Percentiles rank a stretch among this genome's conserved stretches.
Conservation (phyloP, 495 filamentous ascomycete species). For the Penicillium manginii region DNA sequence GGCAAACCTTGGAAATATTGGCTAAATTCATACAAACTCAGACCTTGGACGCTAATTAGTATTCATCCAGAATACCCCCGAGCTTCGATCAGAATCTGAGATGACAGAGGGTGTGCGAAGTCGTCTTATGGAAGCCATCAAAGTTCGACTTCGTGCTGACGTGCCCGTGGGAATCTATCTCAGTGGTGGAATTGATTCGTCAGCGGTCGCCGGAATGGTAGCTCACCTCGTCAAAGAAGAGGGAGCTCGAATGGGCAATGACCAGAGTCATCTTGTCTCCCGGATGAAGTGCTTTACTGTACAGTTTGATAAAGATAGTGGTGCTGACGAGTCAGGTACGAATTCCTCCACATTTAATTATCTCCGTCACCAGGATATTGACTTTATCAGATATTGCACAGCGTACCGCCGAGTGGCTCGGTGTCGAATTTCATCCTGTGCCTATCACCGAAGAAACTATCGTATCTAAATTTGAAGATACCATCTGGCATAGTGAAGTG, state of each 20-base stretch:
- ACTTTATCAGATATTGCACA: constrained; percentile 46
- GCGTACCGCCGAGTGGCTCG: constrained; percentile 54
- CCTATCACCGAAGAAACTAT: constrained; percentile 49
- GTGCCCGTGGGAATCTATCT: constrained; percentile 57
- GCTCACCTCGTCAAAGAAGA: constrained; percentile 46
- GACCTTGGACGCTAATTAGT: neutral
- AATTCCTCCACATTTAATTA: neutral
- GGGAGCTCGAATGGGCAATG: constrained; percentile 22
- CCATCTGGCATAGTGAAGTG: constrained; percentile 51
- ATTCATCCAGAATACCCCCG: constrained; percentile 22
- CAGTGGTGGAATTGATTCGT: constrained; percentile 57
- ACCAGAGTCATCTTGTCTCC: constrained; percentile 17
- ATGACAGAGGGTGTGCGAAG: constrained; percentile 49
- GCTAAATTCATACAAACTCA: neutral
- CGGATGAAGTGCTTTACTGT: constrained; percentile 49
- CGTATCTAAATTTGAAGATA: constrained; percentile 50
- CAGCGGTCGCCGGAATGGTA: constrained; percentile 55
- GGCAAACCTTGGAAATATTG: neutral
- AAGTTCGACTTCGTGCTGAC: constrained; percentile 54
- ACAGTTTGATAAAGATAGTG: constrained; percentile 48
- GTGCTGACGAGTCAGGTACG: constrained; percentile 51
- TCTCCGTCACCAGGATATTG: neutral
- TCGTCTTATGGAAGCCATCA: constrained; percentile 48
- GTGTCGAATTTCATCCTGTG: constrained; percentile 47
- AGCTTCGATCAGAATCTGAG: constrained; percentile 45